Evolutionary conservation across 768 basidiomycete genomes (phyloP).

Genomic region (Epithele typhae): DNA sequence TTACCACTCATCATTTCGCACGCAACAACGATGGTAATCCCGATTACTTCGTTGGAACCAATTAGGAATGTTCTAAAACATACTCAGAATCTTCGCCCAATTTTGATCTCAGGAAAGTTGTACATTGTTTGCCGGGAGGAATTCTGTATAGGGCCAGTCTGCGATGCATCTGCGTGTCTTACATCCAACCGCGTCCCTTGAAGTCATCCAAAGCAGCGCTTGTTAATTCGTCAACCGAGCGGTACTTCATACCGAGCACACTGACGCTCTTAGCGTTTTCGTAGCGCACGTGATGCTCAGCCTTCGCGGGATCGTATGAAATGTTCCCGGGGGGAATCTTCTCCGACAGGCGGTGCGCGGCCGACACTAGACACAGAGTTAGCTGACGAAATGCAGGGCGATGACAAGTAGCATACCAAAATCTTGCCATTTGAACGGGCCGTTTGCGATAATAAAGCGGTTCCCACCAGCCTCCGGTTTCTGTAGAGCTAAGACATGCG

Average conservation of each 20-base stretch:
- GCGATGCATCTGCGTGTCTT: too few species aligned
- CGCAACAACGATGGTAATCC: too few species aligned
- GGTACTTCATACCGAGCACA: conserved; percentile 40
- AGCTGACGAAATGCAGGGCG: neutral
- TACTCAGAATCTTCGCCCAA: too few species aligned
- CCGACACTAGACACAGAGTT: conserved; percentile 1
- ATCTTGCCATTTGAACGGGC: conserved; percentile 22
- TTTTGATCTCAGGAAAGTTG: too few species aligned
- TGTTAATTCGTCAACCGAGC: too few species aligned
- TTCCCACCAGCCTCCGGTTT: conserved; percentile 50
- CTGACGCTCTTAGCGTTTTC: conserved; percentile 32
- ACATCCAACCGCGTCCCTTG: too few species aligned
- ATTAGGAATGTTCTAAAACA: too few species aligned
- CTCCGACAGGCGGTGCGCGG: neutral
- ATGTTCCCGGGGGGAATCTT: conserved; percentile 7
- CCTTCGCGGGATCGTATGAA: conserved; percentile 17
- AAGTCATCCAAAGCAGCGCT: too few species aligned
- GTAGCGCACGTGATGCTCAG: conserved; percentile 25
- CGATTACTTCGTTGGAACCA: too few species aligned
- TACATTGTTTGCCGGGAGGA: too few species aligned
- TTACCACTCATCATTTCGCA: too few species aligned
- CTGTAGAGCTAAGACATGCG: conserved; percentile 49
- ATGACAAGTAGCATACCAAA: conserved; percentile 7
- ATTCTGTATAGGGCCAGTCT: too few species aligned
- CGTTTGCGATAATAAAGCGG: conserved; percentile 47